Percentiles rank a stretch among this genome's conserved stretches.
Evolutionary conservation across 177 flowering plant genomes (phyloP).

Genomic region (Vitis hybrid): DNA sequence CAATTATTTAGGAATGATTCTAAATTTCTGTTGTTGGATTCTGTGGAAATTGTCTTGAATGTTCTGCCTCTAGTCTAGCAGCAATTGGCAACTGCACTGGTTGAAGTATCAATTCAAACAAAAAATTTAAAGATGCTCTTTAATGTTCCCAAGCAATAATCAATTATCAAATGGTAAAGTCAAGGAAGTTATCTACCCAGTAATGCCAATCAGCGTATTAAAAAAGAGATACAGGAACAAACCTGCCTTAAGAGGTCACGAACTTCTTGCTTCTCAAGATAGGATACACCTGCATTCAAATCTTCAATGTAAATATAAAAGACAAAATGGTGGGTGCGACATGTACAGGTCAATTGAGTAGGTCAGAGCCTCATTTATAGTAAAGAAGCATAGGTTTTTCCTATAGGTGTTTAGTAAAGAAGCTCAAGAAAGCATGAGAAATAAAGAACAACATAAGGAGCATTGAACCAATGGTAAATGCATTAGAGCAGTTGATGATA

Average conservation of each 20-base stretch:
- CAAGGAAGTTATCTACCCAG: background rate
- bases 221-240: slow-evolving; percentile 16
- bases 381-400: background rate
- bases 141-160: too few species aligned
- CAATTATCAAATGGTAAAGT: too few species aligned
- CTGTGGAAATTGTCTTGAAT: too few species aligned
- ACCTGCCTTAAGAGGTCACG: slow-evolving; percentile 82
- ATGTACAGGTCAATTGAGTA: background rate
- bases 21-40: too few species aligned
- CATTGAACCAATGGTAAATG: background rate
- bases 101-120: too few species aligned
- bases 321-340: background rate
- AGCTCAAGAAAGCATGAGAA: background rate
- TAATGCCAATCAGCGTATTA: background rate
- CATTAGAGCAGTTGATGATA: background rate
- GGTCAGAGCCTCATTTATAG: background rate
- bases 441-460: background rate
- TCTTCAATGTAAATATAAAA: slow-evolving; percentile 13
- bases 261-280: slow-evolving; percentile 91
- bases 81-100: background rate
- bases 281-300: slow-evolving; percentile 64
- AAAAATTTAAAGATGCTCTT: too few species aligned
- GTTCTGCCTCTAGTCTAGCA: background rate
- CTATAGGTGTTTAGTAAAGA: too few species aligned
- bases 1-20: too few species aligned